phyloP scores from a whole-genome alignment of 345 rosid species.

The Bruguiera parviflora region DNA sequence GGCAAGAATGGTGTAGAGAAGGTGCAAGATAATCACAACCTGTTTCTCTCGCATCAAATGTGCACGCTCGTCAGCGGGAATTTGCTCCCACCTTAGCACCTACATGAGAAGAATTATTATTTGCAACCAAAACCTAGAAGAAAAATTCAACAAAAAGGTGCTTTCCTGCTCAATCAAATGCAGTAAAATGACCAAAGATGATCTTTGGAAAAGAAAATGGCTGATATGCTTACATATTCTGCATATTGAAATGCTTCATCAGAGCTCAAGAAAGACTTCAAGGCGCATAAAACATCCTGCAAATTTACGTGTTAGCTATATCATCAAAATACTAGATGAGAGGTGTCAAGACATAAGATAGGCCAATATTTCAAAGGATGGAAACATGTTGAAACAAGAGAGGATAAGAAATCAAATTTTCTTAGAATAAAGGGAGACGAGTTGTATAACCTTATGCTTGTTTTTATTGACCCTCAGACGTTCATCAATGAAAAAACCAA shows the following conservation, averaged over 20 bases:
- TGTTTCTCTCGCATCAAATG: conserved; percentile 86
- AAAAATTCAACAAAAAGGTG: background rate
- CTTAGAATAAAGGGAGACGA: background rate
- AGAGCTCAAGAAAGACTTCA: conserved; percentile 57
- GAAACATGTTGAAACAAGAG: background rate
- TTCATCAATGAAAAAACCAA: conserved; percentile 81
- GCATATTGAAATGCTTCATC: conserved; percentile 81
- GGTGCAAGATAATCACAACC: conserved; percentile 33
- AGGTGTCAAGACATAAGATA: background rate
- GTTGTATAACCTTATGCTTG: conserved; percentile 69
- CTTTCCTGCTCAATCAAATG: background rate
- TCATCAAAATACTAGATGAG: background rate
- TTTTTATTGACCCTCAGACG: conserved; percentile 65
- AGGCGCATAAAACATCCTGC: conserved; percentile 70
- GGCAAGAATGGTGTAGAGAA: background rate
- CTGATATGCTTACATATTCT: conserved; percentile 60
- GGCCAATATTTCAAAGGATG: background rate
- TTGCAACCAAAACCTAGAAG: background rate
- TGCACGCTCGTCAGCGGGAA: conserved; percentile 84
- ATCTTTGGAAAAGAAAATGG: background rate
- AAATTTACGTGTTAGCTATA: conserved; percentile 4
- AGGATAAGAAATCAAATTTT: background rate
- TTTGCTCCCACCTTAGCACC: conserved; percentile 87
- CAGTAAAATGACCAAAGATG: background rate
- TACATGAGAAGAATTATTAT: conserved; percentile 15